Evolutionary conservation across 495 filamentous ascomycete genomes (phyloP), one percentile per base, ranked within the genome.

Genomic region (Corynascus novoguineensis): DNA sequence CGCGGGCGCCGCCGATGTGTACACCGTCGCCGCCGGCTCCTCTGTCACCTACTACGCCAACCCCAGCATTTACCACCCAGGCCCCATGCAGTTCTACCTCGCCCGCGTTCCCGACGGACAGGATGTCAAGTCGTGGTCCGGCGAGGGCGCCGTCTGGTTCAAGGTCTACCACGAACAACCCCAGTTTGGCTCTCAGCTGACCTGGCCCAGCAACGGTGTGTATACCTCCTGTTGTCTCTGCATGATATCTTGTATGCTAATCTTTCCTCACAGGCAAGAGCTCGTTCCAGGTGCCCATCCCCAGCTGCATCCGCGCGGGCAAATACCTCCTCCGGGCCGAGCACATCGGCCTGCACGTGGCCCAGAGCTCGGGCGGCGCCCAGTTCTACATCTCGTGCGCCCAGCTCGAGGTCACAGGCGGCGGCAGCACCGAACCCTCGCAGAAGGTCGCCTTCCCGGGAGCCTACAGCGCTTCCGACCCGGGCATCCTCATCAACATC

Each of bases 311-410:
- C 49, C 69, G 72, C 3, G 57, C 75, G 0, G 82, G 81, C 31
- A 69, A 79, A 58, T 85, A 85, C 55, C 78, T 86, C 17, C 66
- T 84, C 32, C 77, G 82, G 25, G 78, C 76, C 15, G 83, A 85
- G 68, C 79, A 83, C 55, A 76, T 84, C 49, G 81, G 69, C 14
- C 68, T 82, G 11, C 78, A 83, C 60, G 57, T 54, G 22, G 81
- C 80, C 9, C 56, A 58, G 34, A 60, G 63, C 8, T 55, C 61
- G 5, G 74, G 73, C 1, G 79, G 77, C 0, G 78, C 82, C 9
- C 67, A 75, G 68, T 81, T 81, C 58, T 83, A 81, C 57, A 65
- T 79, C 48, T 68, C 60, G 1, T 76, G 73, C 59, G 73, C 70
- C 4, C 73, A 76, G 64, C 53, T 75, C 40, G 53, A 48, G 44